Base-by-base conservation (phyloP, 257 asterid species). In the Gardenia jasminoides region DNA sequence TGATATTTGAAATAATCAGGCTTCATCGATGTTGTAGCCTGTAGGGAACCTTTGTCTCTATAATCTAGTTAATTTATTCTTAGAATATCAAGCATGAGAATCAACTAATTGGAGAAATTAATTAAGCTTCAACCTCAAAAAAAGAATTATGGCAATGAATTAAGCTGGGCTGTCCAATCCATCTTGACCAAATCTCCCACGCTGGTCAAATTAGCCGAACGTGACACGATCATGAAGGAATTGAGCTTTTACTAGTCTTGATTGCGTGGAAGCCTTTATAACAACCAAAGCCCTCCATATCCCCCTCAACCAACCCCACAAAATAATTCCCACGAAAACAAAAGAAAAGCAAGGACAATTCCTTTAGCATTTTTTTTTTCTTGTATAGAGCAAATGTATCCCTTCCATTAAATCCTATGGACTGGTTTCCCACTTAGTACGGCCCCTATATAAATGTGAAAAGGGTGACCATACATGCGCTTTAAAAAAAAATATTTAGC, bases 151-250 rank as follows among this genome's bases (percentile, higher is more conserved):
- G n/a, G n/a, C n/a, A n/a, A 22, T 7, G 59, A 70, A 50, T 70
- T 56, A 46, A 48, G 22, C 43, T 58, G 72, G 58, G 80, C 70
- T 80, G 80, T 69, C 36, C 33, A 11, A 30, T 9, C 26, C 44
- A 76, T 50, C 76, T 70, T 75, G 83, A 74, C 72, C 43, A 52
- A 83, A 80, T 76, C 62, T 56, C 87, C 72, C 43, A 48, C 41
- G 80, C 31, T 72, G 80, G 86, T 83, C 85, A 85, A 81, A 82
- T 24, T 30, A 74, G 67, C 80, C 80, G 46, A 82, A 83, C 88
- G 76, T 85, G 86, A 81, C 76, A 72, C 78, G 64, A 83, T 85
- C 85, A 85, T 83, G 73, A 75, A 70, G 76, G 77, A 46, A 64
- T 16, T 24, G 24, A 46, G 28, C 52, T 0, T 36, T 47, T 65